Evolutionary conservation across 768 basidiomycete species (phyloP).

Genomic region (Boletus pseudopeckii): DNA sequence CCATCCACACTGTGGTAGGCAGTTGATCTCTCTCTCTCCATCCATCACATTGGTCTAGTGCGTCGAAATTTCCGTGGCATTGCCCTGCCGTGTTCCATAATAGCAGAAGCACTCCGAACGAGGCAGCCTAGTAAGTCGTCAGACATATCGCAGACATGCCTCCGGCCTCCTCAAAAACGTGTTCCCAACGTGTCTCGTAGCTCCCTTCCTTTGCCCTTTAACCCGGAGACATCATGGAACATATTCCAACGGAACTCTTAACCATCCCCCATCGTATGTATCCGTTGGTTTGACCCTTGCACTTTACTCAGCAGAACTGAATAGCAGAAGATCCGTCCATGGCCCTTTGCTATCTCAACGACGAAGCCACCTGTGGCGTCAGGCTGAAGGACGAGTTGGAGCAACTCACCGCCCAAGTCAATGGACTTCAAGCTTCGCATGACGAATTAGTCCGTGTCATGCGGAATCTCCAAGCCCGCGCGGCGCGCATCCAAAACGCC

Average conservation of each 20-base stretch:
- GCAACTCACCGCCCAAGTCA: slow-evolving; percentile 25
- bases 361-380: slow-evolving; percentile 7
- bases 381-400: slow-evolving; percentile 24
- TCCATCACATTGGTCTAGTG: slow-evolving; percentile 6
- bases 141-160: slow-evolving; percentile 18
- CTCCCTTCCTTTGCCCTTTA: slow-evolving; percentile 24
- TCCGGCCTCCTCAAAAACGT: slow-evolving; percentile 25
- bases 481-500: slow-evolving; percentile 31
- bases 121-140: slow-evolving; percentile 15
- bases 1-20: slow-evolving; percentile 1
- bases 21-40: background rate
- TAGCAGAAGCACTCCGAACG: slow-evolving; percentile 16
- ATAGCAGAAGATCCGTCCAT: slow-evolving; percentile 14
- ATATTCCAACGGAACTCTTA: slow-evolving; percentile 18
- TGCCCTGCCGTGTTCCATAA: slow-evolving; percentile 5
- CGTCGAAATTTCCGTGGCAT: slow-evolving; percentile 23
- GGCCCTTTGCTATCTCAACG: slow-evolving; percentile 25
- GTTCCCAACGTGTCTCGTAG: slow-evolving; percentile 26
- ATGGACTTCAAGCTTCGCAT: slow-evolving; percentile 27
- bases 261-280: slow-evolving; percentile 23
- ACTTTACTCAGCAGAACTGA: slow-evolving; percentile 3
- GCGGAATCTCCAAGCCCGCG: slow-evolving; percentile 27
- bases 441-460: slow-evolving; percentile 26
- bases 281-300: background rate
- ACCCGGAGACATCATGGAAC: slow-evolving; percentile 20